Conservation (phyloP, 768 basidiomycete genomes). For the Mycena olivaceomarginata region DNA sequence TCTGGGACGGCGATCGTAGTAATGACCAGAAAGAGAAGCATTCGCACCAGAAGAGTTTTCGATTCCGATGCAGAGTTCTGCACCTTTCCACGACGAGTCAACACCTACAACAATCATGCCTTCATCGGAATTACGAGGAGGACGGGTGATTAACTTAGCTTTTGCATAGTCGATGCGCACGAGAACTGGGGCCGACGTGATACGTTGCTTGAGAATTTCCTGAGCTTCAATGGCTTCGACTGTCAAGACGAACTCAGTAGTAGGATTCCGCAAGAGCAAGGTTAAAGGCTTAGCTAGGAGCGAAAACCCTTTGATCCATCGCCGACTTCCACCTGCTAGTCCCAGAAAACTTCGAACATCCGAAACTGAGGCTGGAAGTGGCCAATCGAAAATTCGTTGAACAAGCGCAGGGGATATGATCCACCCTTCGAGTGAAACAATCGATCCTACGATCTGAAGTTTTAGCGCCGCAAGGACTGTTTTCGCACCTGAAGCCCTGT, state of each 20-base stretch:
- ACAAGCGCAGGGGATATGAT: conserved; percentile 48
- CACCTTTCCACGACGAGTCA: conserved; percentile 53
- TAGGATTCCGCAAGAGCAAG: no score
- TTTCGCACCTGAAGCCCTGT: neutral
- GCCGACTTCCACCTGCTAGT: conserved; percentile 43
- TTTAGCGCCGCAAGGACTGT: conserved; percentile 44
- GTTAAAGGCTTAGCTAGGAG: no score
- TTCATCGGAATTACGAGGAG: conserved; percentile 38
- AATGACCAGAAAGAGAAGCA: no score
- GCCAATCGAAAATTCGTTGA: conserved; percentile 54
- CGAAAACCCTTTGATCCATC: conserved; percentile 46
- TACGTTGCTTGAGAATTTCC: conserved; percentile 36
- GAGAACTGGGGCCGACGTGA: conserved; percentile 52
- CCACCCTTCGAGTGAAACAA: conserved; percentile 54
- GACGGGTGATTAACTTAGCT: conserved; percentile 19
- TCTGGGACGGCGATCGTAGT: no score
- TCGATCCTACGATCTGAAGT: conserved; percentile 53
- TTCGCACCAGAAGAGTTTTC: no score
- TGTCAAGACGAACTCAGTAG: no score
- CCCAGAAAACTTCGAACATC: conserved; percentile 53
- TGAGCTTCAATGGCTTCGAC: no score
- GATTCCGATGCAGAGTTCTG: no score
- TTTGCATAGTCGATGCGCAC: conserved; percentile 55
- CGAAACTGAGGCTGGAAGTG: conserved; percentile 24
- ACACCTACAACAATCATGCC: conserved; percentile 55